A percentile compares a stretch with the other conserved stretches of the same genome.
These are phyloP conservation scores for Schoenoplectus tabernaemontani DNA, from an alignment of 202 grass and related monocot species.

Conservation along the genomic window DNA sequence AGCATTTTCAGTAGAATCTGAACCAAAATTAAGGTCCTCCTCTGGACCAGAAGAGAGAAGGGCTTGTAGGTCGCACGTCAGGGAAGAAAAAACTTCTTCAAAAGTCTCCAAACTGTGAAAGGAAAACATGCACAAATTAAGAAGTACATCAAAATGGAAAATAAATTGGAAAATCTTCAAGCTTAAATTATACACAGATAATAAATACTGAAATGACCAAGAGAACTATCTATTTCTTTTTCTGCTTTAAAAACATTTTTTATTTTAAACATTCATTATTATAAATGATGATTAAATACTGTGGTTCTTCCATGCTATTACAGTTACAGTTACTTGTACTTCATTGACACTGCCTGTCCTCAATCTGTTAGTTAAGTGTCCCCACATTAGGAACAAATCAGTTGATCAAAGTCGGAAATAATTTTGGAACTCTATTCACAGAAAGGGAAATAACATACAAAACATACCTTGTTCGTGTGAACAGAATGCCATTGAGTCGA, in stretches of 20 bases:
- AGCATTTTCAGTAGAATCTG: constrained; percentile 50
- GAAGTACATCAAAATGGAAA: not conserved
- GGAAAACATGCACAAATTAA: not conserved
- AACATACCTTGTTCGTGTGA: constrained; percentile 58
- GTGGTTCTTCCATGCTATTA: not conserved
- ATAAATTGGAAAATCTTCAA: not conserved
- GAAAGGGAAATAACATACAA: not conserved
- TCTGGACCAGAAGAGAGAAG: constrained; percentile 63
- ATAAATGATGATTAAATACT: not conserved
- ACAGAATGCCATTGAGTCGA: constrained; percentile 68
- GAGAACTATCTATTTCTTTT: not conserved
- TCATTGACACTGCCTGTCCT: not conserved
- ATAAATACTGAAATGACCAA: not conserved
- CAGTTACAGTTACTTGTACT: not conserved
- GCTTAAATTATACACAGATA: not conserved
- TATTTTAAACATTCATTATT: not conserved
- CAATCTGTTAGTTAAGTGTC: not conserved
- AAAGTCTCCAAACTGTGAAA: constrained; percentile 65
- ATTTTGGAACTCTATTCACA: not conserved
- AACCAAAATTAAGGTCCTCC: constrained; percentile 60
- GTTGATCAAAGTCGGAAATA: not conserved
- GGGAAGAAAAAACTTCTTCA: constrained; percentile 44
- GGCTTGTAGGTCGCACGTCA: constrained; percentile 38
- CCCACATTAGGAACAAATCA: not conserved
- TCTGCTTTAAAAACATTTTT: not conserved